Conservation (phyloP, 139 green algal genomes). For the Pleodorina starrii region DNA sequence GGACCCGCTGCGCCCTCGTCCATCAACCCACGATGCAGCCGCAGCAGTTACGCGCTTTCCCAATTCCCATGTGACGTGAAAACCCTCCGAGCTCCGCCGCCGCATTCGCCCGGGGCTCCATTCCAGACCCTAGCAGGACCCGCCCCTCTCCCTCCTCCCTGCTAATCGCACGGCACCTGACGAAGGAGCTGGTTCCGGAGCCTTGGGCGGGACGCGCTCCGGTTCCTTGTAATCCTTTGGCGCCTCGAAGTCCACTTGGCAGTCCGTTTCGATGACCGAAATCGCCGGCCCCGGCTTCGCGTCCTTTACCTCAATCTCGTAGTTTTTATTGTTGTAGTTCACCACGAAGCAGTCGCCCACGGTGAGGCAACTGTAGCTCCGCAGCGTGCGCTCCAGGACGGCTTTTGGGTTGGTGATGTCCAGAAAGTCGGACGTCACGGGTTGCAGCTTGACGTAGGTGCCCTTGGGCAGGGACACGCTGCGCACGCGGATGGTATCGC, state of each 20-base stretch:
- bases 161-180: constrained; percentile 11
- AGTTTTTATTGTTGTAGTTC: constrained; percentile 97
- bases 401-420: constrained; percentile 98
- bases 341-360: constrained; percentile 92
- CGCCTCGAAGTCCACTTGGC: constrained; percentile 95
- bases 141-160: too few species aligned
- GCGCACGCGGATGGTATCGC: constrained; percentile 88
- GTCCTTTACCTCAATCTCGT: constrained; percentile 90
- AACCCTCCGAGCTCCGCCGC: too few species aligned
- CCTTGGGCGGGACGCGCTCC: constrained; percentile 1
- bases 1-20: too few species aligned
- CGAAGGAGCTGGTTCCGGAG: not conserved
- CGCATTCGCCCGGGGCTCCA: too few species aligned
- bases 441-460: constrained; percentile 96
- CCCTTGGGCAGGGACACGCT: constrained; percentile 94
- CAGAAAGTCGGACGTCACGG: constrained; percentile 96
- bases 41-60: too few species aligned
- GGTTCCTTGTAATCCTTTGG: constrained; percentile 98
- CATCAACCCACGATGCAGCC: too few species aligned
- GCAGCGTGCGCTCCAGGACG: constrained; percentile 95
- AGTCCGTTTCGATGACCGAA: constrained; percentile 98
- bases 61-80: too few species aligned
- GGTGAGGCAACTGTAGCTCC: constrained; percentile 89
- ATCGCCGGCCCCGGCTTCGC: constrained; percentile 91
- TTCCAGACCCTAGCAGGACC: too few species aligned